Conservation (phyloP, 1,139 yeast species). For the Diutina siamensis region DNA sequence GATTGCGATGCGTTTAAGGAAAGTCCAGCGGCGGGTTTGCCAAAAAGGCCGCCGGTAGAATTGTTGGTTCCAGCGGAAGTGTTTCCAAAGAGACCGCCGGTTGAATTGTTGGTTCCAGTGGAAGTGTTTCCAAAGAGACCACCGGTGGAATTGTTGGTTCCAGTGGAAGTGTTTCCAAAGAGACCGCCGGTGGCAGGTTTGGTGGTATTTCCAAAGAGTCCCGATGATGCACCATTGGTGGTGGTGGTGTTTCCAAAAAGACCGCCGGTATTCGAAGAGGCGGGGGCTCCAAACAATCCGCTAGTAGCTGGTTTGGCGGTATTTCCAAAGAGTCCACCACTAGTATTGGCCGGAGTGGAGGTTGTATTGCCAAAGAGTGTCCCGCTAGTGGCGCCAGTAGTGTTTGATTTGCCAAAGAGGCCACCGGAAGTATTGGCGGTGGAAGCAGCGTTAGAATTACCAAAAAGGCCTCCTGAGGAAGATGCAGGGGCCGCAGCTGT, state of each 20-base stretch:
- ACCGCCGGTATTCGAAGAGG: not conserved
- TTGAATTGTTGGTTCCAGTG: not conserved
- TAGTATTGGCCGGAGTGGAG: not conserved
- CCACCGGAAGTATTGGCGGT: constrained; percentile 6
- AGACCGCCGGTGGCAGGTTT: not conserved
- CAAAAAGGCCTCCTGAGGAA: constrained; percentile 1
- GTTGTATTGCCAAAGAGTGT: not conserved
- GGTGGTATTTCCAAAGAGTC: not conserved
- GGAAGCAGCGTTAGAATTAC: not conserved
- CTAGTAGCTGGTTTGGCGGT: too few relatives aligned
- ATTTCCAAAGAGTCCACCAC: constrained; percentile 8
- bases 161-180: not conserved
- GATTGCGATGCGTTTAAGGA: too few relatives aligned
- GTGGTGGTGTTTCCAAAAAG: constrained; percentile 1
- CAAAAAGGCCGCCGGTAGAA: not conserved
- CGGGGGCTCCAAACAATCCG: constrained; percentile 6
- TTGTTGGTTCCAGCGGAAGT: constrained; percentile 6
- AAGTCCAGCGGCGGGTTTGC: constrained; percentile 1
- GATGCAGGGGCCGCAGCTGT: not conserved
- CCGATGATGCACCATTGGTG: not conserved
- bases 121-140: constrained; percentile 7
- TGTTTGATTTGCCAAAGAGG: constrained; percentile 7
- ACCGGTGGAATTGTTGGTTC: not conserved
- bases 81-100: constrained; percentile 10
- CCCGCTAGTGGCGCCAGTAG: not conserved